Conservation (phyloP, 495 filamentous ascomycete species). For the Immersiella caudata region DNA sequence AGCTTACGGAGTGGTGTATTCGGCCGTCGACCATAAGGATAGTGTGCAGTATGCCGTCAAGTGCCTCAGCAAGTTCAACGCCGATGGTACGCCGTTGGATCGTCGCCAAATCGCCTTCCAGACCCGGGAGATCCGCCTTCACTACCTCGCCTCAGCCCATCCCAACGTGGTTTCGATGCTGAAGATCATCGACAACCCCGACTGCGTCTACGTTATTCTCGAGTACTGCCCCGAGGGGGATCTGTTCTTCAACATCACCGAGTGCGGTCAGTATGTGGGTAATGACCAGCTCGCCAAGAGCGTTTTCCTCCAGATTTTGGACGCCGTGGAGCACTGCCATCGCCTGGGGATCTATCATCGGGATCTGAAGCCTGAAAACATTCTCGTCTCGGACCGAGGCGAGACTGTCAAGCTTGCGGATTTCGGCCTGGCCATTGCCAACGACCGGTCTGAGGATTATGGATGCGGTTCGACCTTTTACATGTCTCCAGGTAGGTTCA, state of each 20-base stretch:
- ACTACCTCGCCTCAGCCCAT: slow-evolving; percentile 85
- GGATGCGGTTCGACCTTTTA: slow-evolving; percentile 99
- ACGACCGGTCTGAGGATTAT: slow-evolving; percentile 85
- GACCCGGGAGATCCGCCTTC: slow-evolving; percentile 87
- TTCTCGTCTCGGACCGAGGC: slow-evolving; percentile 85
- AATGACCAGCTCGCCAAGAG: slow-evolving; percentile 86
- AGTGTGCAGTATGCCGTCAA: slow-evolving; percentile 90
- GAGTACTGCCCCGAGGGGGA: slow-evolving; percentile 98
- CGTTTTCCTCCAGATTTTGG: slow-evolving; percentile 93
- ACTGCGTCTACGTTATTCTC: slow-evolving; percentile 96
- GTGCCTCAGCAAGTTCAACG: slow-evolving; percentile 82
- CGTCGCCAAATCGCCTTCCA: slow-evolving; percentile 86
- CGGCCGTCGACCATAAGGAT: slow-evolving; percentile 84
- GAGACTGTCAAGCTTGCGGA: slow-evolving; percentile 93
- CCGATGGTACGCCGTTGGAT: slow-evolving; percentile 74
- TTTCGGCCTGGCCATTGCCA: slow-evolving; percentile 90
- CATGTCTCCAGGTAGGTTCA: slow-evolving; percentile 91
- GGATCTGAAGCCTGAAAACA: slow-evolving; percentile 98
- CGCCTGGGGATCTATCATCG: slow-evolving; percentile 92
- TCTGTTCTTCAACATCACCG: slow-evolving; percentile 95
- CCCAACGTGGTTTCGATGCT: slow-evolving; percentile 92
- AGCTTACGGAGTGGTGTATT: slow-evolving; percentile 96
- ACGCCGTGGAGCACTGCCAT: slow-evolving; percentile 97
- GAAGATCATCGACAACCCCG: slow-evolving; percentile 88
- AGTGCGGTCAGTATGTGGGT: slow-evolving; percentile 87